Base-by-base conservation (phyloP, 345 rosid genomes). In the Citrus unshiu region DNA sequence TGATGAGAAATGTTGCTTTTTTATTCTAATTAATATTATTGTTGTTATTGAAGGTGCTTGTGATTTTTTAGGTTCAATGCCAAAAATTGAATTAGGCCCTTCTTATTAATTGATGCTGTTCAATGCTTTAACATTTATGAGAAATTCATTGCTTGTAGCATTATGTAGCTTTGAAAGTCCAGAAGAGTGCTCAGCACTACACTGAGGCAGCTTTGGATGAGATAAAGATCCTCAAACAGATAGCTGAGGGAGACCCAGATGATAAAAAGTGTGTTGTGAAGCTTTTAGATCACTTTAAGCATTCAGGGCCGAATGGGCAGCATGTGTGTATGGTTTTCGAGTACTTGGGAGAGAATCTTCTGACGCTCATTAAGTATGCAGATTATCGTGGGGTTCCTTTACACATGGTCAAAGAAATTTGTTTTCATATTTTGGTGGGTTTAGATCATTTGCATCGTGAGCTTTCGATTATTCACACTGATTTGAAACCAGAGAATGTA, bases 201-300 rank as follows among this genome's bases (percentile, higher is more conserved):
- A 89, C 92, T 21, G 92, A 92, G 80, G 91, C 95, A 7, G 93
- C 95, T 37, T 87, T 92, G 93, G 95, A 90, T 76, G 95, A 92
- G 89, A 90, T 91, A 80, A 87, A 88, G 35, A 90, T 91, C 83
- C 83, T 90, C 85, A 90, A 91, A 82, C 93, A 90, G 84, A 84
- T 90, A 54, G 93, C 93, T 0, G 89, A 88, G 9, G 93, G 92
- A 57, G 93, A 91, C 77, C 84, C 79, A n/a, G 90, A 84, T 16
- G 92, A 91, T 79, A 88, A 82, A 72, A 91, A 84, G 51, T 88
- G 93, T 75, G 92, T 90, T 9, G 95, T 91, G 63, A 90, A 90
- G 81, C 95, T 91, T 77, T 87, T 91, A 83, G 93, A 91, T 86
- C 91, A 91, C 80, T 91, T 91, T 81, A 90, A 89, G 84, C 95